Evolutionary conservation across 768 basidiomycete genomes (phyloP), one percentile per base, ranked within the genome.

Genomic region (Rhodotorula graminis): DNA sequence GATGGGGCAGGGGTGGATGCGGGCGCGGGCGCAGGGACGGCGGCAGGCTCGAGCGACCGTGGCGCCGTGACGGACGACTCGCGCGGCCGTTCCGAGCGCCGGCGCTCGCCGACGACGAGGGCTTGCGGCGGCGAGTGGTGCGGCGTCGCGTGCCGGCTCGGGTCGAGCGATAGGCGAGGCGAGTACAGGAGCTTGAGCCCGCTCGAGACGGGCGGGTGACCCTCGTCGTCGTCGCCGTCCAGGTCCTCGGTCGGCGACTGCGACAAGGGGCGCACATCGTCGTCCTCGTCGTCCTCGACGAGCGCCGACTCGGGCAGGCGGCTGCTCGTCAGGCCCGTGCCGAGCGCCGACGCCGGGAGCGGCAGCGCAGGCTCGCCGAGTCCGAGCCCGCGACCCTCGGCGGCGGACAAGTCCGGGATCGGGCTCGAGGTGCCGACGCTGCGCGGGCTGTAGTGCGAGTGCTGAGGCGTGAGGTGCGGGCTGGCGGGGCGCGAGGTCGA

Each of bases 181-280:
- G 72, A 73, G 53, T 69, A 73, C 2, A 76, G 44, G 25, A 74
- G 68, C 57, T 72, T 77, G 49, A 75, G 61, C 23, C 49, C 65
- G 23, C 31, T 40, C 16, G 52, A 33, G 7, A 53, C 31, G 16
- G 49, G 37, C 9, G 63, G 37, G n/a, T n/a, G 18, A 57, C 19
- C 31, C 18, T 63, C 56, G 0, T 64, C 62, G 29, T 25, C n/a
- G n/a, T 29, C 42, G 50, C 11, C 21, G 37, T 37, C 37, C 8
- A 46, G 44, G 44, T 12, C 50, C 25, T 27, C 27, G 40, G 29
- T 27, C 47, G 42, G 23, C 21, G 58, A 60, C 19, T 64, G 56
- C 37, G 68, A 25, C 11, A 44, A 14, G 25, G 57, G 53, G 33
- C 31, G 46, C n/a, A 42, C n/a, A n/a, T 23, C 19, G 29, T 46